These are phyloP conservation scores for Conringia planisiliqua DNA, from an alignment of 345 rosid genomes.

Conservation along the genomic window DNA sequence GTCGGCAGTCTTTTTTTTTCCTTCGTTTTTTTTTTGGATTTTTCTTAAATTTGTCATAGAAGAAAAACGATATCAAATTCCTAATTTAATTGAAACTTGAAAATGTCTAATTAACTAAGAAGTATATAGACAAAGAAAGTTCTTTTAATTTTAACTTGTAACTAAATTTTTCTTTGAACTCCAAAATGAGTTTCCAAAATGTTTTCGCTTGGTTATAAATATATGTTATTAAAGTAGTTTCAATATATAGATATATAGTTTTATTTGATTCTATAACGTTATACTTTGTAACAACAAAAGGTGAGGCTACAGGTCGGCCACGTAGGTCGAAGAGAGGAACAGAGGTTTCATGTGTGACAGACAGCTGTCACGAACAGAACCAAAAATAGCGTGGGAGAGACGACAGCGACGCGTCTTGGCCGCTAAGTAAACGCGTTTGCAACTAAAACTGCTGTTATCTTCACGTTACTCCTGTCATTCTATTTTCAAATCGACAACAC, in stretches of 20 bases:
- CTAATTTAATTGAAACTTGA: not conserved
- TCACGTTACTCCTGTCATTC: constrained; percentile 34
- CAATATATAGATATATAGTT: not conserved
- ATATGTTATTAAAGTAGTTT: not conserved
- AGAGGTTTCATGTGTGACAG: constrained; percentile 23
- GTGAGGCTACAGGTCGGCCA: constrained; percentile 29
- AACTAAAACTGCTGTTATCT: constrained; percentile 30
- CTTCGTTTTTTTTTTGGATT: not conserved
- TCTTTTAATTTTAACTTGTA: not conserved
- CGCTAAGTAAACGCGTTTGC: constrained; percentile 37
- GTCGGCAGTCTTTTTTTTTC: constrained; percentile 25
- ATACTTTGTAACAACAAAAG: not conserved
- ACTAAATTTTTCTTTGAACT: not conserved
- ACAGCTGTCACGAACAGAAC: constrained; percentile 25
- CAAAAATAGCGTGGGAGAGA: constrained; percentile 34
- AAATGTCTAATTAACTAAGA: not conserved
- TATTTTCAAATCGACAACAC: constrained; percentile 25
- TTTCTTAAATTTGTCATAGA: not conserved
- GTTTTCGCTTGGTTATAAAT: not conserved
- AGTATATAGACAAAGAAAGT: not conserved
- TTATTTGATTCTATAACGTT: not conserved
- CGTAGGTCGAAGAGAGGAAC: constrained; percentile 10
- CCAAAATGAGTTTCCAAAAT: not conserved
- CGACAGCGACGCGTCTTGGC: constrained; percentile 33
- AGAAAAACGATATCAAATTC: not conserved